A percentile compares a stretch with the other conserved stretches of the same genome.
Conservation (phyloP, 371 early-diverging fungal genomes). For the Mortierella sp. region DNA sequence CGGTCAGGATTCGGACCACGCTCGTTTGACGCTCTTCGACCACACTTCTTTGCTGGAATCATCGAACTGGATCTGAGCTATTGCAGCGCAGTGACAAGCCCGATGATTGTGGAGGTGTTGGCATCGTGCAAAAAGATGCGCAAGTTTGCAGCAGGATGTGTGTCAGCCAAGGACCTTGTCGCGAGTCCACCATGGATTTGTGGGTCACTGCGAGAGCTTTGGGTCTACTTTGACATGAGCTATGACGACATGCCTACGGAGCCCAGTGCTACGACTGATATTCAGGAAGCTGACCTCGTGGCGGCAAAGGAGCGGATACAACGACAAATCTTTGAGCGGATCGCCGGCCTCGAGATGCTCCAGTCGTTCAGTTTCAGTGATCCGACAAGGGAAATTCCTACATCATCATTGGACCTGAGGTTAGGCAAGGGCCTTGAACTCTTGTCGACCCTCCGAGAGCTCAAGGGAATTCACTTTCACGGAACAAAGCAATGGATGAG, state of each 20-base stretch:
- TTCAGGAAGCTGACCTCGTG: neutral
- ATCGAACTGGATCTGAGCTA: conserved; percentile 4
- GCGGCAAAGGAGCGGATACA: neutral
- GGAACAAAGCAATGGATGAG: conserved; percentile 5
- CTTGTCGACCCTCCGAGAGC: neutral
- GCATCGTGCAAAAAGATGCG: conserved; percentile 1
- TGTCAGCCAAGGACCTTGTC: neutral
- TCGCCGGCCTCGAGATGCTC: neutral
- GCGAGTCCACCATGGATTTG: conserved; percentile 8
- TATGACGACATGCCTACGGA: neutral
- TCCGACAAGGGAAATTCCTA: neutral
- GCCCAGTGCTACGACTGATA: neutral
- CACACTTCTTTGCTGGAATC: conserved; percentile 3
- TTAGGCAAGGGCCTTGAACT: neutral
- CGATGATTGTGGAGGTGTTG: conserved; percentile 5
- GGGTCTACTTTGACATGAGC: conserved; percentile 1
- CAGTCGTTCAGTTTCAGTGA: conserved; percentile 4
- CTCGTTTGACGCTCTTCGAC: conserved; percentile 1
- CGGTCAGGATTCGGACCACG: conserved; percentile 1
- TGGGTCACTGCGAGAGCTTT: conserved; percentile 1
- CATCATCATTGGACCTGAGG: neutral
- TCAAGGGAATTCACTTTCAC: conserved; percentile 9
- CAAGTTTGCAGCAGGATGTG: conserved; percentile 3
- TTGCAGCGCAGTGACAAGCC: neutral
- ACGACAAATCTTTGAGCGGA: conserved; percentile 3